Base-by-base conservation (phyloP, 2,329 filamentous ascomycete genomes). In the Aquanectria penicillioides region DNA sequence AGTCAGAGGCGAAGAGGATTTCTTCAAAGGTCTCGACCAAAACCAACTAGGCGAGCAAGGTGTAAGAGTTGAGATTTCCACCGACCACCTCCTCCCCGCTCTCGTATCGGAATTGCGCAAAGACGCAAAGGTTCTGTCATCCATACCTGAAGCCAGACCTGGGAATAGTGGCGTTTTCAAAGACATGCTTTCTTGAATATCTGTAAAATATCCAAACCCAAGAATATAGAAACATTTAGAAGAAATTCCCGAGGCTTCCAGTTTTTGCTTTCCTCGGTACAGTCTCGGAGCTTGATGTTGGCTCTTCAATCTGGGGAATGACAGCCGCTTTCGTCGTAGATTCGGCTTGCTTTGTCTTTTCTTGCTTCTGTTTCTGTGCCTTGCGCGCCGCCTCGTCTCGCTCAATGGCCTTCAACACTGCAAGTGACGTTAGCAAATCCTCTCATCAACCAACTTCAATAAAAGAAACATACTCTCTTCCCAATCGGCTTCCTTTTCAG, bases 401-500 rank as follows among this genome's bases (percentile, higher is more conserved):
- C 72, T 91, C 87, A 55, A 93, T 86, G 49, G 90, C 86, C 66
- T 81, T 82, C 64, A 93, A 62, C 13, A 90, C 89, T 90, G 59
- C n/a, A 17, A 20, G 20, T 9, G n/a, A 59, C 11, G 31, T 70
- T 26, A 70, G 68, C 37, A 46, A 40, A 15, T 11, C 31, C 23
- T 2, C 29, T 22, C 31, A 26, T 9, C 15, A 11, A 38, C n/a
- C n/a, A 15, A 9, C 26, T 11, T 10, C 6, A 11, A 5, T 26
- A n/a, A 9, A 15, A 13, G 9, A 9, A 26, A 75, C 83, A 72
- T 78, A 91, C 92, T 87, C 73, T 96, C 89, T 76, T 94, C 91
- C 96, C 95, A 99, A 69, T 93, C 92, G 62, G 83, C 80, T 77
- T 99, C 95, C 72, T 86, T 86, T 64, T 84, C 83, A 37, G 84